Conservation (phyloP, 345 rosid genomes). For the Populus davidiana region DNA sequence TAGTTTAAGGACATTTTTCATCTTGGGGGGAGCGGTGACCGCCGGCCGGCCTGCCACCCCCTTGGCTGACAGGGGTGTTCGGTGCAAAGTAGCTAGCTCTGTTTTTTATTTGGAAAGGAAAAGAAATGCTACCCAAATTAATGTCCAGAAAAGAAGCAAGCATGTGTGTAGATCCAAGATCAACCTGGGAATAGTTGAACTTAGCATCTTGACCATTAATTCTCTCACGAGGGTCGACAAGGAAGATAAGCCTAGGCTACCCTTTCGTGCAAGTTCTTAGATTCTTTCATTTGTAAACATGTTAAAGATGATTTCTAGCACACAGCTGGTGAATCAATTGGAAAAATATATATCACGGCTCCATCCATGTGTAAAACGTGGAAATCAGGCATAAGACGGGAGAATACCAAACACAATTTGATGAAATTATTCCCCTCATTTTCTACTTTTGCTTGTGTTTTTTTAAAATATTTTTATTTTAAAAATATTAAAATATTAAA, state of each 20-base stretch:
- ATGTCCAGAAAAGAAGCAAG: background rate
- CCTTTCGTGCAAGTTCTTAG: background rate
- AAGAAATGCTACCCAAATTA: background rate
- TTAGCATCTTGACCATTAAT: background rate
- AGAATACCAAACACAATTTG: no score
- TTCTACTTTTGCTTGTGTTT: no score
- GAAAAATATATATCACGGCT: background rate
- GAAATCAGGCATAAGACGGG: background rate
- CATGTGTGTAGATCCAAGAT: background rate
- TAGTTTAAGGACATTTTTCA: no score
- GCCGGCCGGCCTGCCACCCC: no score
- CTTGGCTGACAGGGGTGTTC: no score
- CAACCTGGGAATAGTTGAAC: background rate
- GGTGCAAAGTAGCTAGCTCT: no score
- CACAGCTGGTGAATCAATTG: background rate
- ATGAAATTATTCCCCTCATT: no score
- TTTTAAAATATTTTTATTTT: no score
- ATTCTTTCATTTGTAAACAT: background rate
- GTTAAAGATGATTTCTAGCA: background rate
- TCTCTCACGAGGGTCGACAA: background rate
- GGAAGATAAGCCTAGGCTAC: background rate
- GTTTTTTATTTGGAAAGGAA: background rate
- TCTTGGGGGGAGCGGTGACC: no score
- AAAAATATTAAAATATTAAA: no score
- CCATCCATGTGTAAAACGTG: background rate